phyloP scores from a whole-genome alignment of 2,329 filamentous ascomycete genomes.

The Aspergillus sp. region DNA sequence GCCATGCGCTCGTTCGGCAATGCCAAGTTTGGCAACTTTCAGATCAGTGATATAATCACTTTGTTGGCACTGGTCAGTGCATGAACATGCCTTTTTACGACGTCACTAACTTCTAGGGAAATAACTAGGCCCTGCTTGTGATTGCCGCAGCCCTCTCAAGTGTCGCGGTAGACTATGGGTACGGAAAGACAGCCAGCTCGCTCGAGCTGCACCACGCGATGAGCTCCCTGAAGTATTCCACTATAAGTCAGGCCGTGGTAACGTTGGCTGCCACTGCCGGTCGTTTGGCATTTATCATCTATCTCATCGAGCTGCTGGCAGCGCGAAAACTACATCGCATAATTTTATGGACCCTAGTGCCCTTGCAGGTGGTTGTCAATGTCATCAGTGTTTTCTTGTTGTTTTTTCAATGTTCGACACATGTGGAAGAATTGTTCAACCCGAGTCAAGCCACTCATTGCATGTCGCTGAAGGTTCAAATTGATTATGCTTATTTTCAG shows the following conservation, averaged over 20 bases:
- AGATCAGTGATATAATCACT: constrained; percentile 1
- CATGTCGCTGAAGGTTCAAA: constrained; percentile 2
- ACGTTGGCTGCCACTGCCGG: background rate
- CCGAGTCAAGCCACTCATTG: background rate
- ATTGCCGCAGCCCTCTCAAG: background rate
- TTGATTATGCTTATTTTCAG: constrained; percentile 5
- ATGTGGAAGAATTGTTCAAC: background rate
- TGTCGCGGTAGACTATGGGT: background rate
- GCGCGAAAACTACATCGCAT: background rate
- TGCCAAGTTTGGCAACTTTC: background rate
- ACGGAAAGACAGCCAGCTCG: background rate
- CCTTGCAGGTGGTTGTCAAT: background rate
- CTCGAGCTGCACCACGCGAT: background rate
- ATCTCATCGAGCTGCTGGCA: background rate
- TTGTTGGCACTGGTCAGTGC: background rate
- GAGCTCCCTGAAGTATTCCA: background rate
- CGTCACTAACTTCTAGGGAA: background rate
- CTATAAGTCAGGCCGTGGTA: background rate
- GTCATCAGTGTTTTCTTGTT: background rate
- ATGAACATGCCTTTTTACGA: background rate
- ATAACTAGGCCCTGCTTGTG: background rate
- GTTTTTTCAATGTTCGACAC: background rate
- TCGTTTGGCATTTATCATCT: background rate
- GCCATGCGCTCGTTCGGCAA: background rate
- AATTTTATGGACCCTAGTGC: background rate